Conservation (phyloP, 2,329 filamentous ascomycete genomes). For the Neofusicoccum laricinum region DNA sequence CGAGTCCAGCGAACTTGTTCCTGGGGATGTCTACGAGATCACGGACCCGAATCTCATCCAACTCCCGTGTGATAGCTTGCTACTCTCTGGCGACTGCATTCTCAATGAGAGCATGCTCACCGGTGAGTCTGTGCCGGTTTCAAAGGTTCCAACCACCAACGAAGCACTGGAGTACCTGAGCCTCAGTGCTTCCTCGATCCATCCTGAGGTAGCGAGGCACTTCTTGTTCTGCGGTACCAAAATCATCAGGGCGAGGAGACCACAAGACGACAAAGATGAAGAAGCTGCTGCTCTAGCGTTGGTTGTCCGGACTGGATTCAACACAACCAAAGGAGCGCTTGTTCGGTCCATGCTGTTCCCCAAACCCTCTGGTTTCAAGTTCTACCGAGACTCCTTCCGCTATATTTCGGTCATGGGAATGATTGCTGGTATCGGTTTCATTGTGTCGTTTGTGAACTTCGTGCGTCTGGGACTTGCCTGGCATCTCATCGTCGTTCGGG, state of each 20-base stretch:
- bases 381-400: conserved; percentile 94
- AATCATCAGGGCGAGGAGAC: conserved; percentile 83
- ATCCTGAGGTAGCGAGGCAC: conserved; percentile 78
- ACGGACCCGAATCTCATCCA: conserved; percentile 87
- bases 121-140: conserved; percentile 93
- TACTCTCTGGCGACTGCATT: conserved; percentile 92
- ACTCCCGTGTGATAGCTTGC: conserved; percentile 86
- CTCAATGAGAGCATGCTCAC: conserved; percentile 99
- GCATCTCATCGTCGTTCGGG: conserved; percentile 88
- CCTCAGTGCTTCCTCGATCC: conserved; percentile 75
- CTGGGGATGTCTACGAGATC: conserved; percentile 94
- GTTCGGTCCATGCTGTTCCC: conserved; percentile 98
- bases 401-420: conserved; percentile 96
- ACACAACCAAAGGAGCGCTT: conserved; percentile 92
- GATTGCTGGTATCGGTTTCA: conserved; percentile 81
- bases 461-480: conserved; percentile 77
- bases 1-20: conserved; percentile 82
- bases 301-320: conserved; percentile 91
- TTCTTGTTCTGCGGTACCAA: conserved; percentile 95
- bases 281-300: conserved; percentile 90
- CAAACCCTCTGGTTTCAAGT: conserved; percentile 97
- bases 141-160: conserved; percentile 81
- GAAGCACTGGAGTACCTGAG: conserved; percentile 74
- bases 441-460: conserved; percentile 92
- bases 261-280: conserved; percentile 79